Evolutionary conservation across 2,329 filamentous ascomycete species (phyloP), one percentile per base, ranked within the genome.

Genomic region (Thelonectria rubi): DNA sequence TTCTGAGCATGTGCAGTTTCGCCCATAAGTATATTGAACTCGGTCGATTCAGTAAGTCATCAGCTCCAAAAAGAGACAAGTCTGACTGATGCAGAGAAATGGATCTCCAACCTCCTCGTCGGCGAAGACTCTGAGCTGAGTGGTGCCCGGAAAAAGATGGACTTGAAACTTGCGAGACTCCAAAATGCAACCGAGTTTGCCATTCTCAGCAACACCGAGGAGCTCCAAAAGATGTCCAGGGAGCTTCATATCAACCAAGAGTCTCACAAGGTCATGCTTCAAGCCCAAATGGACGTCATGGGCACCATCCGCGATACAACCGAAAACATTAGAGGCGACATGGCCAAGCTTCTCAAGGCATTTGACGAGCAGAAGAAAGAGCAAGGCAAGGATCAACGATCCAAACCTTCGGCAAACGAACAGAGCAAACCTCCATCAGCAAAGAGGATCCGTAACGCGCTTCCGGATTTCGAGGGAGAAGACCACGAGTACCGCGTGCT

Each of bases 21-120:
- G 73, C 76, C 1, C 74, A 73, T 48, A 74, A 76, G 63, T 76
- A 75, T 20, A 74, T 75, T 51, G 68, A 77, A 24, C 67, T 74
- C 1, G 71, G 74, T 17, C 69, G 74, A 8, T 76, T 78, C 47
- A 74, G 72, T 70, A 65, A 63, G 66, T 55, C 18, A 6, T 5
- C 10, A 3, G 3, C 9, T 20, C 5, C 39, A 47, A 30, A n/a
- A 26, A 26, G 11, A 30, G 18, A 18, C 24, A 46, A 43, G 37
- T 17, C 55, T 66, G 26, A 64, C 56, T 24, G 48, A 45, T 7
- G 8, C 39, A 72, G 66, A 76, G 53, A 74, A 74, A 39, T 75
- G 72, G 72, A 72, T 74, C 12, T 55, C 60, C 9, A 75, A 72
- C n/a, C 18, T 75, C 18, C 53, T 75, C 10, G 48, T 67, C 1